Percentiles rank a stretch among this genome's conserved stretches.
Evolutionary conservation across 495 filamentous ascomycete genomes (phyloP).

Genomic region (Melanomma pulvis-pyrius): DNA sequence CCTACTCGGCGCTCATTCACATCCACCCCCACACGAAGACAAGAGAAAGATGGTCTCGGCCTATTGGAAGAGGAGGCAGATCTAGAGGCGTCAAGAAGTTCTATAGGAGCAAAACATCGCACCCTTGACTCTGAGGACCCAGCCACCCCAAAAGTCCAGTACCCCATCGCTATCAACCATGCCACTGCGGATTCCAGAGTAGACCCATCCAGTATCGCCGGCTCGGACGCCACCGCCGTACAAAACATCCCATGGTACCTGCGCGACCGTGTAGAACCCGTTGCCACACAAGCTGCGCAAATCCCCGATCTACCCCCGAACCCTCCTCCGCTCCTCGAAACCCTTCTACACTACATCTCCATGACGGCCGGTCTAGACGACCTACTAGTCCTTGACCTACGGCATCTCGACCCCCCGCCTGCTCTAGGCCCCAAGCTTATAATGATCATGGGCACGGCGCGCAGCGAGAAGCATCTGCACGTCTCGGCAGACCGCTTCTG

Average conservation of each 20-base stretch:
- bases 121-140: not conserved
- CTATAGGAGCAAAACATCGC: not conserved
- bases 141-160: not conserved
- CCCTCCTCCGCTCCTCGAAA: constrained; percentile 70
- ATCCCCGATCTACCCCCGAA: constrained; percentile 76
- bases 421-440: constrained; percentile 84
- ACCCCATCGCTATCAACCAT: not conserved
- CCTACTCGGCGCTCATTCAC: not conserved
- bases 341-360: constrained; percentile 75
- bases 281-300: constrained; percentile 49
- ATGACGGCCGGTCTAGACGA: constrained; percentile 82
- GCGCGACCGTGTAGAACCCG: constrained; percentile 54
- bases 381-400: constrained; percentile 76
- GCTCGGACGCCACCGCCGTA: not conserved
- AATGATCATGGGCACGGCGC: constrained; percentile 91
- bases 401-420: constrained; percentile 78
- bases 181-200: not conserved
- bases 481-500: constrained; percentile 88
- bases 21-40: not conserved
- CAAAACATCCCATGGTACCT: constrained; percentile 69
- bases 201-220: not conserved
- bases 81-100: not conserved
- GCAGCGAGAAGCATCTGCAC: constrained; percentile 90
- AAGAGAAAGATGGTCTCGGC: not conserved
- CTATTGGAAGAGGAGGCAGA: not conserved